Evolutionary conservation across 2,329 filamentous ascomycete genomes (phyloP), one percentile per base, ranked within the genome.

Genomic region (Trichoderma koningiopsis): DNA sequence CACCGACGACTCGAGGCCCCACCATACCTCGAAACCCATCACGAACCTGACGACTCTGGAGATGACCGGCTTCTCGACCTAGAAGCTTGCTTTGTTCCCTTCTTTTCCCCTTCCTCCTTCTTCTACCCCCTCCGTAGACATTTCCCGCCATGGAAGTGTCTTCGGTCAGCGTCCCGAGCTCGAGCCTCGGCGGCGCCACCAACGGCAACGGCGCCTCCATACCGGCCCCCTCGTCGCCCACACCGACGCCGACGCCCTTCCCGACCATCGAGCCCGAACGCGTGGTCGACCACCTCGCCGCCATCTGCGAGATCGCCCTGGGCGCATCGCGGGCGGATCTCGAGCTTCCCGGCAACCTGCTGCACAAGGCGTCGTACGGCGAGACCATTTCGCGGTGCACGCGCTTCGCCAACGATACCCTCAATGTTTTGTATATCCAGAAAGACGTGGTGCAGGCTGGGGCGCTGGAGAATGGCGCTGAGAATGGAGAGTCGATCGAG

Each of bases 381-480:
- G 95, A 98, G 75, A 97, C 96, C 7, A 83, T 97, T 68, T 90
- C 94, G 78, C 88, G 93, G 83, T 97, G 95, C 81, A 89, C 89
- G 73, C 91, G 94, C 75, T 98, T 98, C 81, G 94, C 94, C 70
- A 89, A 90, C 71, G 96, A 99, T 81, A 86, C 91, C 70, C 93
- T 97, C 82, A 89, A 91, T 72, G 93, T 92, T 68, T 84, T 99
- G 72, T 98, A 98, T 81, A 91, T 97, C 72, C 92, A 96, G 78
- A 97, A 97, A 82, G 93, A 95, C 77, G 78, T 90, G 72, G 81
- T 87, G 65, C 83, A 85, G 72, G 84, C 84, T 14, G 83, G 86
- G 60, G 79, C 85, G 68, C 76, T 83, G 52, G 82, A 86, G 68
- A 85, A 70, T 61, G 68, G 68, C 27, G 35, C 59, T 7, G 68